Conservation (phyloP, 2,329 filamentous ascomycete genomes). For the Fusarium lyarnte region DNA sequence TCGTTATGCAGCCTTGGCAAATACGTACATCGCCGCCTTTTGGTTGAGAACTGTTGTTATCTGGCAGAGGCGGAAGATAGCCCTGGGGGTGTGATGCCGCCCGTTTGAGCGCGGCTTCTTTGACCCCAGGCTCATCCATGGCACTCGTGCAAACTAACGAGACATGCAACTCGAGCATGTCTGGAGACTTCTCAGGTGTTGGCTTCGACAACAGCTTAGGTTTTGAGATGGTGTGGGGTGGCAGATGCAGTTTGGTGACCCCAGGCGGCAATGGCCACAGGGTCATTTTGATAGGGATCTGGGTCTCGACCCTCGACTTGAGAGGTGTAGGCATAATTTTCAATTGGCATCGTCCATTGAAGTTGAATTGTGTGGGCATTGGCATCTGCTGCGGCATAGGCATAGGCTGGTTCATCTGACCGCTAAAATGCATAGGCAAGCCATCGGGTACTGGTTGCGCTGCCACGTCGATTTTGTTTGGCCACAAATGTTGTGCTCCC, state of each 20-base stretch:
- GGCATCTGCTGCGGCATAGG: conserved; percentile 47
- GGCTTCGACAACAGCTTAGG: conserved; percentile 87
- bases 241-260: conserved; percentile 84
- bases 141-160: conserved; percentile 92
- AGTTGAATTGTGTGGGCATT: conserved; percentile 44
- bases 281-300: conserved; percentile 88
- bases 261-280: conserved; percentile 79
- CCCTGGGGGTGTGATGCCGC: conserved; percentile 55
- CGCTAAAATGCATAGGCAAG: conserved; percentile 42
- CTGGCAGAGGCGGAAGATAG: conserved; percentile 53
- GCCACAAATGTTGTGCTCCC: conserved; percentile 49
- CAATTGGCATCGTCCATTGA: conserved; percentile 54
- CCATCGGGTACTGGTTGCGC: conserved; percentile 38
- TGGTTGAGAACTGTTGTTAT: conserved; percentile 76
- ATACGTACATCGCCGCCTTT: conserved; percentile 96
- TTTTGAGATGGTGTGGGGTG: conserved; percentile 91
- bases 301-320: conserved; percentile 95
- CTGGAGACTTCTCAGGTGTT: conserved; percentile 69
- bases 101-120: conserved; percentile 72
- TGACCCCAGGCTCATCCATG: conserved; percentile 77
- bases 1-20: conserved; percentile 88
- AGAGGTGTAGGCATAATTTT: conserved; percentile 73
- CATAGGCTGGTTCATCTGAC: conserved; percentile 42
- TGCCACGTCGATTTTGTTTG: conserved; percentile 43
- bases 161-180: conserved; percentile 81